Evolutionary conservation across 148 eudicot species (phyloP).

Genomic region (Chenopodium album): DNA sequence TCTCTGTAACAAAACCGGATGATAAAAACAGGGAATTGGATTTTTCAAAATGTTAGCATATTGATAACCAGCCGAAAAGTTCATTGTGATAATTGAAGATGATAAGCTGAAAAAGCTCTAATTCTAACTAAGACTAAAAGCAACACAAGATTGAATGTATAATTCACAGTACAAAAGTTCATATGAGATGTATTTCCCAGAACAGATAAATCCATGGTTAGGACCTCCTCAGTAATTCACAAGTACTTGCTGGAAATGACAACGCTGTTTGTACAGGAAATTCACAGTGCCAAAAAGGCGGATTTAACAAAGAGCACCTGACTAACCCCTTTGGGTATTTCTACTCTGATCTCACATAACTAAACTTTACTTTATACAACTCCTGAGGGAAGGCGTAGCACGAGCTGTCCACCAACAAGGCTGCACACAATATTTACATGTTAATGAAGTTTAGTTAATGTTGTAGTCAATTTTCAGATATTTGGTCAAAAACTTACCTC

Average conservation of each 20-base stretch:
- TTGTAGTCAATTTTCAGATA: not conserved
- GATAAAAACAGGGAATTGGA: too few relatives aligned
- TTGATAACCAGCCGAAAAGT: not conserved
- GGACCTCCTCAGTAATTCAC: not conserved
- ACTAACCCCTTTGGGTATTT: not conserved
- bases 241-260: not conserved
- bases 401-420: constrained; percentile 47
- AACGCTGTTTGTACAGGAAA: constrained; percentile 11
- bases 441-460: not conserved
- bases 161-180: constrained; percentile 1
- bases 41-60: not conserved
- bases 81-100: not conserved
- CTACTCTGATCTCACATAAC: constrained; percentile 4
- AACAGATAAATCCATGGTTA: constrained; percentile 8
- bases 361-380: constrained; percentile 28
- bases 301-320: constrained; percentile 4
- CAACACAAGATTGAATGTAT: not conserved
- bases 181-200: not conserved
- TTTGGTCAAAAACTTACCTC: constrained; percentile 29
- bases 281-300: not conserved
- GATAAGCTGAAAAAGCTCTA: not conserved
- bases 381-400: constrained; percentile 48
- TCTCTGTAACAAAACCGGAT: too few relatives aligned
- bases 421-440: constrained; percentile 22
- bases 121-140: constrained; percentile 4